phyloP scores from a whole-genome alignment of 257 asterid genomes.

The Leonotis leonurus region DNA sequence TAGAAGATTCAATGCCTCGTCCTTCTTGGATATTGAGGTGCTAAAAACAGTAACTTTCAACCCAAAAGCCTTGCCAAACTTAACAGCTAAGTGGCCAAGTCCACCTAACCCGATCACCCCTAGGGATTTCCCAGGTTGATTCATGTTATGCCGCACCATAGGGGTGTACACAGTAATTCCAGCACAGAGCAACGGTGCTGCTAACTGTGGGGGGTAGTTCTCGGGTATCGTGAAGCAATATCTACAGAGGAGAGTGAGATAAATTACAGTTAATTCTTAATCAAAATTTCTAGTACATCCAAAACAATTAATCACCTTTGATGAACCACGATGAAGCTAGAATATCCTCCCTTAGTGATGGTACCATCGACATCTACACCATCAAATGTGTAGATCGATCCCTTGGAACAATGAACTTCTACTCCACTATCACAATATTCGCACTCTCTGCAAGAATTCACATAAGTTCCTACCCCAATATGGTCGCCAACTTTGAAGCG shows the following conservation, averaged over 20 bases:
- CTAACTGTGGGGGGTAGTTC: constrained; percentile 54
- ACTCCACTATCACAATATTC: constrained; percentile 50
- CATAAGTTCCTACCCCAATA: constrained; percentile 90
- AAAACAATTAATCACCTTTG: constrained; percentile 38
- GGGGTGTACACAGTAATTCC: constrained; percentile 91
- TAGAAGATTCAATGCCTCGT: constrained; percentile 60
- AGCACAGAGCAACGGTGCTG: constrained; percentile 93
- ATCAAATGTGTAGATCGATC: constrained; percentile 55
- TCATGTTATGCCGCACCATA: constrained; percentile 77
- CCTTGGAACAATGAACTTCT: constrained; percentile 69
- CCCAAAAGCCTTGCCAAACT: constrained; percentile 93
- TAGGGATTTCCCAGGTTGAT: constrained; percentile 76
- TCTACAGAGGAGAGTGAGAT: constrained; percentile 22
- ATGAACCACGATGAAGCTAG: constrained; percentile 60
- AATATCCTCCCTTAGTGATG: constrained; percentile 90
- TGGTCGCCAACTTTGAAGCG: constrained; percentile 66
- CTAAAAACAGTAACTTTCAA: constrained; percentile 82
- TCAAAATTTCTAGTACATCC: background rate
- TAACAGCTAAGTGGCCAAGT: constrained; percentile 92
- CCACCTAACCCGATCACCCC: constrained; percentile 96
- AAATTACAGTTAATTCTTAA: background rate
- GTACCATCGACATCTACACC: constrained; percentile 72
- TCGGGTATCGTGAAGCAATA: constrained; percentile 74
- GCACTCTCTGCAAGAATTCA: constrained; percentile 84
- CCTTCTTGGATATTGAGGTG: constrained; percentile 70